phyloP scores from a whole-genome alignment of 306 rosid species.

The Oemleria cerasiformis region DNA sequence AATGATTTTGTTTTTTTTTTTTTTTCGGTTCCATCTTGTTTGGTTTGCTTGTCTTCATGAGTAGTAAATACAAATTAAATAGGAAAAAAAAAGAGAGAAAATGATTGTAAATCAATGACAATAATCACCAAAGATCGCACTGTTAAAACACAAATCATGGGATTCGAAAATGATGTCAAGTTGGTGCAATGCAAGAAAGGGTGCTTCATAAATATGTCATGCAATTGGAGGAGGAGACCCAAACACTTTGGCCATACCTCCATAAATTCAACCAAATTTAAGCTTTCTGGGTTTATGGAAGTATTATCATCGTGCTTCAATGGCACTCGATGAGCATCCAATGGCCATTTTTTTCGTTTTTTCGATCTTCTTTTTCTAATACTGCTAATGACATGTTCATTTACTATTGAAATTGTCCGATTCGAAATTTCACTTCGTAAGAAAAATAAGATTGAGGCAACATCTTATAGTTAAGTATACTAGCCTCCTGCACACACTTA shows the following conservation, averaged over 20 bases:
- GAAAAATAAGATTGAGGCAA: too few species aligned
- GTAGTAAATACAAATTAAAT: slow-evolving; percentile 20
- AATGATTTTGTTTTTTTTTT: slow-evolving; percentile 31
- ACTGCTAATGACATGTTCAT: not conserved
- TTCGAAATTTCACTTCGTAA: too few species aligned
- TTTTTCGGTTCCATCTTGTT: slow-evolving; percentile 4
- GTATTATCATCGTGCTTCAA: slow-evolving; percentile 31
- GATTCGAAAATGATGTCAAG: slow-evolving; percentile 68
- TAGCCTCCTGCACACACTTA: too few species aligned
- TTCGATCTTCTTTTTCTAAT: not conserved
- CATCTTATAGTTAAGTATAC: too few species aligned
- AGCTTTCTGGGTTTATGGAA: slow-evolving; percentile 12
- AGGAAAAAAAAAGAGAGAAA: slow-evolving; percentile 11
- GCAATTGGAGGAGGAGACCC: slow-evolving; percentile 11
- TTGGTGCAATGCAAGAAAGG: slow-evolving; percentile 56
- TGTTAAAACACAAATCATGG: slow-evolving; percentile 61
- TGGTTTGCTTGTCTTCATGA: slow-evolving; percentile 38
- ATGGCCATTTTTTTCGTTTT: slow-evolving; percentile 10
- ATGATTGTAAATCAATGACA: slow-evolving; percentile 60
- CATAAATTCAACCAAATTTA: slow-evolving; percentile 9
- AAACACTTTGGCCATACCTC: slow-evolving; percentile 16
- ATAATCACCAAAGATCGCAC: slow-evolving; percentile 51
- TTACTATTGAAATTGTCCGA: too few species aligned
- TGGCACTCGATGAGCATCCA: slow-evolving; percentile 30
- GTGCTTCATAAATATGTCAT: slow-evolving; percentile 39